Evolutionary conservation across 1,139 yeast species (phyloP), one percentile per base, ranked within the genome.

Genomic region (Geotrichum siamense): DNA sequence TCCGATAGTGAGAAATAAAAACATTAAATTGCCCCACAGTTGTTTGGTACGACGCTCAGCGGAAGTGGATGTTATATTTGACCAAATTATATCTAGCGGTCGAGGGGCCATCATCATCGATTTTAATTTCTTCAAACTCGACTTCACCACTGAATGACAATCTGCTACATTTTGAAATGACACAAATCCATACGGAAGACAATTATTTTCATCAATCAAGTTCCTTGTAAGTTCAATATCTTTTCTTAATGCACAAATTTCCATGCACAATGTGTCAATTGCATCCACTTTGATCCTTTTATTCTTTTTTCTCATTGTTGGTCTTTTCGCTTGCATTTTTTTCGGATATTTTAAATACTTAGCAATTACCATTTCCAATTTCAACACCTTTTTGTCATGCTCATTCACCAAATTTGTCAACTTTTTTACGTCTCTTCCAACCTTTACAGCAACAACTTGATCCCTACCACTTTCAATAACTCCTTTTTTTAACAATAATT

Each of bases 21-120:
- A 67, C 1, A 67, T 34, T 2, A 63, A 22, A 41, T 63, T 63
- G 17, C 69, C 68, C 57, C 64, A 59, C 46, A 56, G 49, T 40
- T 62, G 62, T 45, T 67, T 67, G 38, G 55, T 52, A 3, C 55
- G 48, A 2, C 71, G 57, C 38, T 60, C 62, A 2, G 53, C 52
- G 1, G 54, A 45, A 2, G 57, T 53, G 17, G 64, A 51, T 3
- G 54, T 56, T 35, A 67, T 53, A 48, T 66, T 67, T 3, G 52
- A 50, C 71, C 71, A 67, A 17, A 67, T 55, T 27, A 67, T 58
- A 45, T 65, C 69, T 16, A 57, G 57, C 0, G 69, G 66, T 10
- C 62, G 53, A 0, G 71, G 68, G 0, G 70, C 69, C 20, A 62
- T 50, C 2, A n/a, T 20, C 3, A 42, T 37, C 3, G 23, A 31